Evolutionary conservation across 1,284 basidiomycete genomes (phyloP), one percentile per base, ranked within the genome.

Genomic region (Cutaneotrichosporon sp.): DNA sequence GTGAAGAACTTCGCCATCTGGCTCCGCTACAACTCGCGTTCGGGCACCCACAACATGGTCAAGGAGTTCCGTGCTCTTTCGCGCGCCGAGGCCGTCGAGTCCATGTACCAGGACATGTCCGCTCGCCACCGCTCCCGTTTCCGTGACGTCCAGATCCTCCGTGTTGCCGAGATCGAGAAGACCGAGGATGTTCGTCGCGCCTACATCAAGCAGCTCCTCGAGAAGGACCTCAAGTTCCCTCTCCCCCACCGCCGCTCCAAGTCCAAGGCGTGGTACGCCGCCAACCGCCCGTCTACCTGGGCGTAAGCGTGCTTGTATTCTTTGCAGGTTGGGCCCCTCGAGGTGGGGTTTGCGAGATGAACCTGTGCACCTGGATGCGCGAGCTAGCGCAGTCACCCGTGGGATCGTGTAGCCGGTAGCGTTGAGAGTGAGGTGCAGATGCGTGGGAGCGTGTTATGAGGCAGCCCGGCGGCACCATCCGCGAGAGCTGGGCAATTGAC

Each of bases 1-100:
- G 88, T 97, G 76, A 98, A 98, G 85, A 97, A 97, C 87, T 97
- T 98, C 75, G 96, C 92, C 70, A 90, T 98, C 80, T 98, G 94
- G 94, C 79, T 98, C 76, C 90, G 96, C 67, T 98, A 98, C 80
- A 94, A 96, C 79, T 96, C 92, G 54, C 90, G 91, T 70, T 94
- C 90, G 46, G 92, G 92, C 61, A 97, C 93, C 53, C 92, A 96
- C 85, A 96, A 97, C 84, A 80, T 81, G 80, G 81, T 81, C 79
- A 81, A 82, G 77, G 94, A 98, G 82, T 97, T 90, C 88, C 90
- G 93, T 73, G 94, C 96, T 66, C 85, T 98, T 65, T 84, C 83
- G 67, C 87, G 96, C 65, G 87, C 90, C 57, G 93, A 91, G 76
- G 94, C 96, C 60, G 96, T 97, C 74, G 92, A 90, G 82, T 81